Evolutionary conservation across 352 stramenopile genomes (phyloP), one percentile per base, ranked within the genome.

Genomic region (Phytophthora vignae): DNA sequence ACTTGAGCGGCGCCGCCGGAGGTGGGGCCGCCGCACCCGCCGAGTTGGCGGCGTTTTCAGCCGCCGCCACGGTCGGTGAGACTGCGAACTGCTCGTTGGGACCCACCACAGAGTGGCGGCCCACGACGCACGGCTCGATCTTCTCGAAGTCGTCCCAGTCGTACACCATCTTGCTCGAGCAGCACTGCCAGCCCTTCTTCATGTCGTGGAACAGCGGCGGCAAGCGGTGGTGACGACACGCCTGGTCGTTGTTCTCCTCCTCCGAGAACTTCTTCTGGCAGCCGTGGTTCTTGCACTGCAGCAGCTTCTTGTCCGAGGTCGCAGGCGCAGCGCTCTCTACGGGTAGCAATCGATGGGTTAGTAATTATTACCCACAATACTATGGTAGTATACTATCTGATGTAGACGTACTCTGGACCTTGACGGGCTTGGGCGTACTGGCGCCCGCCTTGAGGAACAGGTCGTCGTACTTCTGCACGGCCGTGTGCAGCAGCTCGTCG

Each of bases 101-200:
- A 22, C 90, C 79, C 10, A 87, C 74, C 49, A 73, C 84, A 64
- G 83, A 96, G 78, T 95, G 87, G 63, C 85, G 88, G 9, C 86
- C 76, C 19, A 95, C 73, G 31, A 87, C 73, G 57, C 87, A 96
- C 50, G 83, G 74, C 67, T 90, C 77, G 65, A 95, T 96, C 72
- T 92, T 92, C 74, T 98, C 88, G 75, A 98, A 98, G 75, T 97
- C 90, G 74, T 98, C 95, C 93, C 95, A 98, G 83, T 98, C 94
- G 79, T 98, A 98, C 14, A 98, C 89, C 87, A 96, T 96, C 71
- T 91, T 94, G 65, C 78, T 85, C 64, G 88, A 90, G 79, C 91
- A 97, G 79, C 91, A 97, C 50, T 88, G 84, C 91, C 91, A 97
- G 73, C 91, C 89, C 64, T 97, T 97, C 78, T 96, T 97, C 59